These are phyloP conservation scores for Sugiyamaella valdiviana DNA, from an alignment of 805 yeast genomes.

Conservation along the genomic window DNA sequence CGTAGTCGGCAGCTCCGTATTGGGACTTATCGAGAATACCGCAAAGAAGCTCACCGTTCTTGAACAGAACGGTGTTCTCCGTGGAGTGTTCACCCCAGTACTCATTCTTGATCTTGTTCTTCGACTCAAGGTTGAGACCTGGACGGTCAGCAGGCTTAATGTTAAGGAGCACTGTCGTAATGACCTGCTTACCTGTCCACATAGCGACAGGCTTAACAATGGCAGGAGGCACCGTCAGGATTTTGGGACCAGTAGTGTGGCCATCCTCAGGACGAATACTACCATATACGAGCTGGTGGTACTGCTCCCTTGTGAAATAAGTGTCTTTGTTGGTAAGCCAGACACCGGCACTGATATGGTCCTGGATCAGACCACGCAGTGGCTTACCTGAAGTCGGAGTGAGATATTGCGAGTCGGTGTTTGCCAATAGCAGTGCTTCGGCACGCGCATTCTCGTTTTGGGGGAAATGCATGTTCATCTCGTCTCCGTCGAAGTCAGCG, in stretches of 20 bases:
- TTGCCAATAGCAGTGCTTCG: conserved; percentile 90
- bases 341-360: conserved; percentile 97
- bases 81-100: conserved; percentile 85
- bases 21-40: conserved; percentile 97
- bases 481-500: conserved; percentile 99
- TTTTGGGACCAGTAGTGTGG: conserved; percentile 55
- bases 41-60: conserved; percentile 77
- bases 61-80: conserved; percentile 83
- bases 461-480: conserved; percentile 97
- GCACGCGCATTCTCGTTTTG: conserved; percentile 99
- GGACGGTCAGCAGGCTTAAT: conserved; percentile 84
- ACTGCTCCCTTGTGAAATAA: conserved; percentile 82
- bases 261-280: conserved; percentile 97
- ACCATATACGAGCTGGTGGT: conserved; percentile 90
- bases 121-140: conserved; percentile 77
- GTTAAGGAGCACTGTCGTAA: conserved; percentile 83
- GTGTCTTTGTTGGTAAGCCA: conserved; percentile 94
- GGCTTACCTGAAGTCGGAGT: conserved; percentile 99
- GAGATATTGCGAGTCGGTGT: conserved; percentile 94
- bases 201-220: conserved; percentile 76
- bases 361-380: conserved; percentile 97
- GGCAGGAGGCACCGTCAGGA: conserved; percentile 85
- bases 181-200: conserved; percentile 98
- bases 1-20: conserved; percentile 96
- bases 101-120: conserved; percentile 86